These are phyloP conservation scores for Curvularia spicifera DNA, from an alignment of 2,329 filamentous ascomycete species.

Conservation along the genomic window DNA sequence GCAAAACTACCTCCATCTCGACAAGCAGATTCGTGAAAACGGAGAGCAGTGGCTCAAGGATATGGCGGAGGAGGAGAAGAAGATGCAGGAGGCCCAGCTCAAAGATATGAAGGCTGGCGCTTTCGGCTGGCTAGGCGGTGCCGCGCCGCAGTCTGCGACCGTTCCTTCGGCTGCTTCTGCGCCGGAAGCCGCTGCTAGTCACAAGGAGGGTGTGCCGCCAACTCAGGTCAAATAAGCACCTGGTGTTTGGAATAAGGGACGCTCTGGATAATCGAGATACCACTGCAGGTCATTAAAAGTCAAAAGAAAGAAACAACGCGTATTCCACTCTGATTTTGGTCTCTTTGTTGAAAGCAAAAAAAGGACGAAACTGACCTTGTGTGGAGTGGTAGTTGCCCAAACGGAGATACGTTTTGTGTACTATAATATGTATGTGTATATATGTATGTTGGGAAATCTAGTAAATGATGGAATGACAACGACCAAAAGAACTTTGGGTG, in stretches of 20 bases:
- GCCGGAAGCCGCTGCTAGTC: constrained; percentile 25
- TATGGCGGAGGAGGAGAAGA: constrained; percentile 86
- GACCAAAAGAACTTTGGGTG: background rate
- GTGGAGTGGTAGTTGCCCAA: background rate
- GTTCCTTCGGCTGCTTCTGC: constrained; percentile 27
- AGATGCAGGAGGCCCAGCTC: constrained; percentile 87
- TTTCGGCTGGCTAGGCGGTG: constrained; percentile 40
- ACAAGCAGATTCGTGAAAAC: constrained; percentile 90
- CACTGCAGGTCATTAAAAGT: background rate
- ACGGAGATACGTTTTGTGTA: background rate
- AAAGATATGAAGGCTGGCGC: constrained; percentile 76
- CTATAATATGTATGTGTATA: background rate
- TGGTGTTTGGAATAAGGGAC: background rate
- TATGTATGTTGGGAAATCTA: background rate
- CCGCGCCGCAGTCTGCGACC: constrained; percentile 18
- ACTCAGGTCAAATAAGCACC: constrained; percentile 19
- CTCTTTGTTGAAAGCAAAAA: background rate
- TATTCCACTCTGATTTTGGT: constrained; percentile 14
- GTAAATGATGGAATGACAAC: background rate
- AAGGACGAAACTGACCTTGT: background rate
- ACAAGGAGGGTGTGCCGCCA: constrained; percentile 21
- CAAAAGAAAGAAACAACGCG: background rate
- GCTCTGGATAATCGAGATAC: constrained; percentile 11
- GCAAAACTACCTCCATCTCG: constrained; percentile 85
- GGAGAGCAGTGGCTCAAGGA: constrained; percentile 96